Evolutionary conservation across 495 filamentous ascomycete species (phyloP).

Genomic region (Trichoderma erinaceum): DNA sequence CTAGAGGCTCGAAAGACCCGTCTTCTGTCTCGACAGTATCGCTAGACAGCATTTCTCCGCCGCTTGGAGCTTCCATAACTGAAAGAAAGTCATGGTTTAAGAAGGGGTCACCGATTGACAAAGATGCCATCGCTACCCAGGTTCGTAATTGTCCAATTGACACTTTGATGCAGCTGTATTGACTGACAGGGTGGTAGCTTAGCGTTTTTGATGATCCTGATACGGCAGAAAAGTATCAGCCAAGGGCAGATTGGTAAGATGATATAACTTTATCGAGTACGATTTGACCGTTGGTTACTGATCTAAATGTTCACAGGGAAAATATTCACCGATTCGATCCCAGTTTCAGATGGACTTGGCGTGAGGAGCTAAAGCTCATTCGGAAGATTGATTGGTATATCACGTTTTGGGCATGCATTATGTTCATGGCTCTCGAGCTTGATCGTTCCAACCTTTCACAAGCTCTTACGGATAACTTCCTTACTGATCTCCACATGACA

Average conservation of each 20-base stretch:
- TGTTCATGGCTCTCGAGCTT: slow-evolving; percentile 43
- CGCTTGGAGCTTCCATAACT: not conserved
- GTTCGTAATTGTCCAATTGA: not conserved
- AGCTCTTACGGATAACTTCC: slow-evolving; percentile 41
- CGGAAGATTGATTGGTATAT: slow-evolving; percentile 30
- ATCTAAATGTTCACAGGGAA: not conserved
- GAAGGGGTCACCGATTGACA: not conserved
- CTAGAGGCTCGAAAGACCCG: not conserved
- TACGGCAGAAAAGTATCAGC: not conserved
- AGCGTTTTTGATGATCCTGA: not conserved
- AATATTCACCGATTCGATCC: not conserved
- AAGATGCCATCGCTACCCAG: not conserved
- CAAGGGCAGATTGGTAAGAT: not conserved
- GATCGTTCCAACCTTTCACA: slow-evolving; percentile 40
- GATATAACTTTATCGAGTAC: not conserved
- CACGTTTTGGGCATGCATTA: slow-evolving; percentile 37
- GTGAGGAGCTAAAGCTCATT: not conserved
- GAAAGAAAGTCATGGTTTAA: not conserved
- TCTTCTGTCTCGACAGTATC: not conserved
- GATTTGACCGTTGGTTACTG: not conserved
- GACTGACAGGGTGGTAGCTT: not conserved
- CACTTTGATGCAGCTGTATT: not conserved
- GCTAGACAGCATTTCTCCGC: not conserved
- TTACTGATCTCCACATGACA: slow-evolving; percentile 22
- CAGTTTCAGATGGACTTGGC: not conserved